These are phyloP conservation scores for Scytalidium sp. DNA, from an alignment of 2,329 filamentous ascomycete species.

Conservation along the genomic window DNA sequence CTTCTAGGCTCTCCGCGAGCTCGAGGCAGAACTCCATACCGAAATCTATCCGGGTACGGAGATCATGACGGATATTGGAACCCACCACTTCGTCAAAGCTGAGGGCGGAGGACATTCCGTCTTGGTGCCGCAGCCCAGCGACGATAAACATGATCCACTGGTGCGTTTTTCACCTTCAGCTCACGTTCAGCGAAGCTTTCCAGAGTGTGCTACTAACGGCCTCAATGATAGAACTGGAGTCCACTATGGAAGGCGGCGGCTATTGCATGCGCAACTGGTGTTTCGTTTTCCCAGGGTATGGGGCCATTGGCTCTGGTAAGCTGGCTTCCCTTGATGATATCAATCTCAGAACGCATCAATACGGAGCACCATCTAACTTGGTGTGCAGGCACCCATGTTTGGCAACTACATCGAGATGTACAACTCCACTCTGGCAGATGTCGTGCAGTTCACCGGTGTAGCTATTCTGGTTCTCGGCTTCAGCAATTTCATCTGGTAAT, in stretches of 20 bases:
- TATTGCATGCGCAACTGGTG: slow-evolving; percentile 30
- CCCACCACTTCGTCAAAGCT: slow-evolving; percentile 62
- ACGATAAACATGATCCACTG: slow-evolving; percentile 45
- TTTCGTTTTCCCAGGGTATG: slow-evolving; percentile 40
- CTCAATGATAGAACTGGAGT: slow-evolving; percentile 35
- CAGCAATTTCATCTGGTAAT: slow-evolving; percentile 48
- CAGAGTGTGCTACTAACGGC: neutral
- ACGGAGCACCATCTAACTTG: too few relatives aligned
- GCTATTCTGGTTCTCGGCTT: slow-evolving; percentile 45
- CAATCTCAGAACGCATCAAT: too few relatives aligned
- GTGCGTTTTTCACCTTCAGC: neutral
- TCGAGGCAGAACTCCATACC: slow-evolving; percentile 24
- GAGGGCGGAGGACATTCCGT: slow-evolving; percentile 37
- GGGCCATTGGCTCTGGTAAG: slow-evolving; percentile 26
- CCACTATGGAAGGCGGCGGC: slow-evolving; percentile 40
- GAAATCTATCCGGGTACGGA: slow-evolving; percentile 30
- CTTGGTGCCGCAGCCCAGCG: slow-evolving; percentile 44
- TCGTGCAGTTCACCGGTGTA: slow-evolving; percentile 46
- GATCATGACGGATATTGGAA: slow-evolving; percentile 50
- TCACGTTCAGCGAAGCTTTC: too few relatives aligned
- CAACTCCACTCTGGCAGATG: slow-evolving; percentile 47
- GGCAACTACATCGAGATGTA: slow-evolving; percentile 54
- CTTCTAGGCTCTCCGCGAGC: slow-evolving; percentile 17
- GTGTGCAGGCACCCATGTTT: slow-evolving; percentile 49
- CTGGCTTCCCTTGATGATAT: neutral